Base-by-base conservation (phyloP, 805 yeast species). In the Saturnispora zaruensis region DNA sequence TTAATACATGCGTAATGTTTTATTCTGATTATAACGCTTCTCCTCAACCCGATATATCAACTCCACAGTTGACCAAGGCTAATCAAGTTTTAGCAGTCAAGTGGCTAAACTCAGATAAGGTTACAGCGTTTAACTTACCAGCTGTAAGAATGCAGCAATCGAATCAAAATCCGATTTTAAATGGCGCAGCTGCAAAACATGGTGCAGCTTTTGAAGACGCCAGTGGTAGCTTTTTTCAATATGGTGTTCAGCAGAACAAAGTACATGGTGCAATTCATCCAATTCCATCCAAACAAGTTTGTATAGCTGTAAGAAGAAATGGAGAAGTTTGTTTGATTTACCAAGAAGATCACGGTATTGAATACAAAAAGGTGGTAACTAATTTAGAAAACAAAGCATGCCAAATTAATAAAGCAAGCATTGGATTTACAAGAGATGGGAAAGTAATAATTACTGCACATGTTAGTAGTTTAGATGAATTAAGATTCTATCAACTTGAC, bases 71-170 rank as follows among this genome's bases (percentile, higher is more conserved):
- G 16, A 51, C 51, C 13, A 46, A 44, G 13, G 55, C 53, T 5
- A 64, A 64, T 46, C 63, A 57, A 51, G 58, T 72, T 6, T 70
- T 77, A 13, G 78, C 82, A 0, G 75, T 83, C 62, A 76, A 77
- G 56, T 88, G 96, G 96, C 71, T 88, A 25, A 79, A 78, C 41
- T 68, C 77, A n/a, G 87, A 84, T 45, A 87, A 87, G 55, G 78
- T 82, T 1, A 76, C 79, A 41, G 72, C 81, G 16, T 67, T 77
- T 14, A 78, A 75, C 51, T 70, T 75, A n/a, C 85, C 86, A 0
- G 87, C 88, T 0, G 62, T 69, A 2, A 64, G 70, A 51, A 63
- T 58, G 3, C 64, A 61, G 16, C 54, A 61, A 7, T 57, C 60
- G 6, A 40, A 52, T 7, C 61, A 60, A 20, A 54, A 55, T 14